phyloP scores from a whole-genome alignment of 345 rosid species.

The Camelina laxa region DNA sequence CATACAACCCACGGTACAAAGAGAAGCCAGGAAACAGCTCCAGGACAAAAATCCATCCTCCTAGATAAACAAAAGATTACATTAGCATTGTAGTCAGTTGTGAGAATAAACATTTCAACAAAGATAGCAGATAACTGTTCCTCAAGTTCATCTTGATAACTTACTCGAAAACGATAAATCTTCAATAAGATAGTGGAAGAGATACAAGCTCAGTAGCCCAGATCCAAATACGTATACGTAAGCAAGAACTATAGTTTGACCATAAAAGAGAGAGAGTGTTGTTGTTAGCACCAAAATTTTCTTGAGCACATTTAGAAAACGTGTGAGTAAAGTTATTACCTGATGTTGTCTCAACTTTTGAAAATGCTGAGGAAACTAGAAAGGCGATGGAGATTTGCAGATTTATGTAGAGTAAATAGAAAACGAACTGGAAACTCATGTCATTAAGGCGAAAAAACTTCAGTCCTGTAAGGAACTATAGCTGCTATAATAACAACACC shows the following conservation, averaged over 20 bases:
- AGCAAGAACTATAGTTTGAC: constrained; percentile 55
- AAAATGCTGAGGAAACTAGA: constrained; percentile 66
- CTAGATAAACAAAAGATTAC: constrained; percentile 45
- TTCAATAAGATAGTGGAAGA: constrained; percentile 63
- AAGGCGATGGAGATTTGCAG: constrained; percentile 84
- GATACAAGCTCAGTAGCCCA: constrained; percentile 78
- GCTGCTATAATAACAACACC: not conserved
- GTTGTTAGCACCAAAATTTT: not conserved
- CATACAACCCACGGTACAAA: constrained; percentile 86
- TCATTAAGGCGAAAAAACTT: constrained; percentile 75
- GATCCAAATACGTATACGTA: constrained; percentile 76
- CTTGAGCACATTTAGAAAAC: not conserved
- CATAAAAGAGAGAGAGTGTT: constrained; percentile 1
- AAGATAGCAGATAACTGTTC: not conserved
- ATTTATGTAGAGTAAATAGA: constrained; percentile 75
- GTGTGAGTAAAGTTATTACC: constrained; percentile 54
- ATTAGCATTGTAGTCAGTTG: not conserved
- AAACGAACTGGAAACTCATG: constrained; percentile 69
- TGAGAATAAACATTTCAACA: not conserved
- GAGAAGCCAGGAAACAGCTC: constrained; percentile 90
- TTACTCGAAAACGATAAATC: constrained; percentile 80
- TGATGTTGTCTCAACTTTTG: constrained; percentile 81
- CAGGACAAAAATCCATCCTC: constrained; percentile 64
- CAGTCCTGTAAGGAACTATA: constrained; percentile 60
- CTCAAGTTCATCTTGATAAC: constrained; percentile 39